A percentile compares a stretch with the other conserved stretches of the same genome.
phyloP scores from a whole-genome alignment of 2,329 filamentous ascomycete species.

The Herpomyces periplanetae region DNA sequence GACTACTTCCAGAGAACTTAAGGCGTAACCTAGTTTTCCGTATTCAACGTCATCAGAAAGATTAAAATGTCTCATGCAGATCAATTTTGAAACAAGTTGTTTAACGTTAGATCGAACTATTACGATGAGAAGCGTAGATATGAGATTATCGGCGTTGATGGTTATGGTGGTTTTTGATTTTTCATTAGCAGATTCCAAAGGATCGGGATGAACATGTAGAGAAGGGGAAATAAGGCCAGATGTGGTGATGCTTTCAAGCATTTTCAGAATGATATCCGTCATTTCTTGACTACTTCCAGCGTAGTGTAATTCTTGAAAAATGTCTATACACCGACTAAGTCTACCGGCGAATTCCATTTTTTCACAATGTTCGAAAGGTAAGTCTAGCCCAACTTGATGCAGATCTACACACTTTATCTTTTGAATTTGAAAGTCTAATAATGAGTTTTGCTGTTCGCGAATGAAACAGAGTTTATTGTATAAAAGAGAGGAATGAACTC shows the following conservation, averaged over 20 bases:
- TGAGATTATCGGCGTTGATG: constrained; percentile 58
- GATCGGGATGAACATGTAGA: too few species aligned
- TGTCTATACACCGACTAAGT: constrained; percentile 37
- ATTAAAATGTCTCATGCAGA: constrained; percentile 91
- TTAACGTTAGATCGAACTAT: constrained; percentile 64
- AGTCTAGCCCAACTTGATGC: constrained; percentile 57
- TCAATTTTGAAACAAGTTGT: constrained; percentile 46
- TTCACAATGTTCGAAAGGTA: constrained; percentile 32
- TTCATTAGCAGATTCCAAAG: constrained; percentile 2
- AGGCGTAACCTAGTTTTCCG: constrained; percentile 71
- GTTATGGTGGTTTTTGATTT: constrained; percentile 10
- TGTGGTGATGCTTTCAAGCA: constrained; percentile 43
- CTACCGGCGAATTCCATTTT: constrained; percentile 46
- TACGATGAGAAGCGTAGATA: constrained; percentile 59
- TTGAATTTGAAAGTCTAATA: constrained; percentile 54
- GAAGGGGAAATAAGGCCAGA: constrained; percentile 12
- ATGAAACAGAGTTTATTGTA: constrained; percentile 46
- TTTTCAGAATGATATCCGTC: constrained; percentile 37
- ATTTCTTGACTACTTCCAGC: constrained; percentile 56
- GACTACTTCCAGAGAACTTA: constrained; percentile 85
- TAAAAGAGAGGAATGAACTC: constrained; percentile 44
- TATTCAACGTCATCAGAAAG: constrained; percentile 92
- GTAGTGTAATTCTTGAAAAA: constrained; percentile 47
- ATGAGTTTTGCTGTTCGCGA: constrained; percentile 40
- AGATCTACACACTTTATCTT: constrained; percentile 85